Evolutionary conservation across 2,329 filamentous ascomycete species (phyloP), one percentile per base, ranked within the genome.

Genomic region (Raffaelea albimanens): DNA sequence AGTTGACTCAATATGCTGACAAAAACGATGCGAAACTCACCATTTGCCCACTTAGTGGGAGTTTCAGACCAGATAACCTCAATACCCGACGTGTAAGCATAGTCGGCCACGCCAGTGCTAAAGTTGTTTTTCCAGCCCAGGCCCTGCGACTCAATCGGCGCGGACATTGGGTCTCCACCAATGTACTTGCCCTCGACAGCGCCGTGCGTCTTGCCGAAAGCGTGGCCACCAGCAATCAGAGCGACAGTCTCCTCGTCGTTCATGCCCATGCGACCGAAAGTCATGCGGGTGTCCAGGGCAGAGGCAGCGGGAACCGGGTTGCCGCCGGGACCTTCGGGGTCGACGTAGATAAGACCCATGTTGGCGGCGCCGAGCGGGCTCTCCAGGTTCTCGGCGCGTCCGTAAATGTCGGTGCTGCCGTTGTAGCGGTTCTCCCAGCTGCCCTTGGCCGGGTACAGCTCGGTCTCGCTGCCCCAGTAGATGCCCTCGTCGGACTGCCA

Each of bases 331-430:
- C 85, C 84, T 63, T 87, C 82, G 2, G 85, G 85, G 68, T 89
- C 87, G 51, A 88, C 84, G 61, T 89, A 89, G 61, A 89, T 88
- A 57, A 89, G 67, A 60, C 85, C 84, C 79, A 85, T 84, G 65
- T 84, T 78, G 25, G 80, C 71, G 40, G 83, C 79, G 10, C 70
- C 83, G 16, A 88, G 64, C 2, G 85, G 85, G 58, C 73, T 64
- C 66, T 88, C 82, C 5, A 86, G 73, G 19, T 85, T 72, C 49
- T 82, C 67, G 55, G 78, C 68, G 18, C 59, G 68, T 53, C 67
- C 56, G n/a, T 63, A 61, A 50, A 61, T 60, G 52, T 66, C 58
- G 45, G 70, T 61, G 48, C 76, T 75, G 23, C 71, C 59, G 11
- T 65, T 59, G 63, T 87, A 88, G 44, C 85, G 84, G 45, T 78